Conservation (phyloP, 2,329 filamentous ascomycete genomes). For the Ascochyta viciae-villosae region DNA sequence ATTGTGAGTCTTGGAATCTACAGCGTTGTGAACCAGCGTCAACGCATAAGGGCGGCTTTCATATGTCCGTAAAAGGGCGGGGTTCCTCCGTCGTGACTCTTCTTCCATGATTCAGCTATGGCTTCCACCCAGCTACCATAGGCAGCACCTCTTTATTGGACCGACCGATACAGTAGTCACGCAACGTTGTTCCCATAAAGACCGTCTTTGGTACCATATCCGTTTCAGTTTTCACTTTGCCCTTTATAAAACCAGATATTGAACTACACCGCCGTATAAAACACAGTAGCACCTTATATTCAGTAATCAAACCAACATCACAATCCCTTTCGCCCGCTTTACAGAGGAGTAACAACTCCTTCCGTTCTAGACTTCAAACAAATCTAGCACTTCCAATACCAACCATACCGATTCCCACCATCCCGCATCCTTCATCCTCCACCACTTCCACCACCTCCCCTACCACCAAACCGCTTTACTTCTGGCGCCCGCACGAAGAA, state of each 20-base stretch:
- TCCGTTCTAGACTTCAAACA: no score
- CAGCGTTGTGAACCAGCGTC: not conserved
- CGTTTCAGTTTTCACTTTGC: not conserved
- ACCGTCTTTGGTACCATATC: not conserved
- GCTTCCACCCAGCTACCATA: not conserved
- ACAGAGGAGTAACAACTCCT: no score
- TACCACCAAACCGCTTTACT: constrained; percentile 30
- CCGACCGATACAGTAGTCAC: not conserved
- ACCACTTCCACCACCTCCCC: not conserved
- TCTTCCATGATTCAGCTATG: constrained; percentile 3
- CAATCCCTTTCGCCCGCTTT: not conserved
- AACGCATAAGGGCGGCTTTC: not conserved
- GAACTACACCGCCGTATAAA: not conserved
- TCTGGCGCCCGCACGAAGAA: constrained; percentile 33
- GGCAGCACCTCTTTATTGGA: not conserved
- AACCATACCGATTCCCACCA: constrained; percentile 1
- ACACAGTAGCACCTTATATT: not conserved
- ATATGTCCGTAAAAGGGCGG: constrained; percentile 12
- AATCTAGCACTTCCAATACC: not conserved
- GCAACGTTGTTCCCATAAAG: not conserved
- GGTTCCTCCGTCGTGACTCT: constrained; percentile 8
- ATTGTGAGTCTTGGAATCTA: not conserved
- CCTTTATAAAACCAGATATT: not conserved
- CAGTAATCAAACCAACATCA: not conserved
- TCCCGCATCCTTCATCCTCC: not conserved